phyloP scores from a whole-genome alignment of 768 basidiomycete genomes.

The Steccherinum ochraceum region DNA sequence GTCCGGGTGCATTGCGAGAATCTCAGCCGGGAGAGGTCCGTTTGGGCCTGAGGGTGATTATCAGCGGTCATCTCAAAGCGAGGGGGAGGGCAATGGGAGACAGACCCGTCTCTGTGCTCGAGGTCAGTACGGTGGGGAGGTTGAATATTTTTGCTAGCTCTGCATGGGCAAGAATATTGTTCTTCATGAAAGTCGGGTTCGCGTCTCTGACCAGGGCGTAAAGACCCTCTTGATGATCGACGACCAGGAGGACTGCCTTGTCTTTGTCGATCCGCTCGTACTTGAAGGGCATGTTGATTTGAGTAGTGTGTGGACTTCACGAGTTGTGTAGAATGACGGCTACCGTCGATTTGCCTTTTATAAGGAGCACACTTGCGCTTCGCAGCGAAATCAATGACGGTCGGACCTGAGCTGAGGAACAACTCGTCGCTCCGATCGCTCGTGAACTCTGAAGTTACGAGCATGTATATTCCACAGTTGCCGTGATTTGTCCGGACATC shows the following conservation, averaged over 20 bases:
- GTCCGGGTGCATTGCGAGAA: slow-evolving; percentile 38
- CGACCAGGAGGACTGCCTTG: slow-evolving; percentile 34
- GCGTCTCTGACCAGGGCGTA: slow-evolving; percentile 39
- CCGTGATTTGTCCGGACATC: background rate
- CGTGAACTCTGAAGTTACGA: no score
- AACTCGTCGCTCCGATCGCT: background rate
- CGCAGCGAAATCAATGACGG: background rate
- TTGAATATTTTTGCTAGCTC: slow-evolving; percentile 38
- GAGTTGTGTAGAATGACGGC: background rate
- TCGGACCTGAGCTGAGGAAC: background rate
- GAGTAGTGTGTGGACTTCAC: background rate
- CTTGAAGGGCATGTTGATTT: slow-evolving; percentile 13
- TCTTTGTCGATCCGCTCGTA: slow-evolving; percentile 39
- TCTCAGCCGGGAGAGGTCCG: slow-evolving; percentile 40
- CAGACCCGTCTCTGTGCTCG: slow-evolving; percentile 36
- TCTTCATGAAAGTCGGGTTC: slow-evolving; percentile 32
- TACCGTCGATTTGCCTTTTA: background rate
- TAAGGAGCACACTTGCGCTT: background rate
- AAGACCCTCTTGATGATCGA: slow-evolving; percentile 45
- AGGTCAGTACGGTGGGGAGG: slow-evolving; percentile 40
- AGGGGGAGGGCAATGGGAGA: no score
- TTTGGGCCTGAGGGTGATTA: slow-evolving; percentile 35
- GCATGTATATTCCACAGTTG: background rate
- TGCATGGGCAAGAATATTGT: slow-evolving; percentile 41
- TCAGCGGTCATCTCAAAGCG: background rate